Conservation (phyloP, 345 rosid genomes). For the Rubroshorea leprosula region DNA sequence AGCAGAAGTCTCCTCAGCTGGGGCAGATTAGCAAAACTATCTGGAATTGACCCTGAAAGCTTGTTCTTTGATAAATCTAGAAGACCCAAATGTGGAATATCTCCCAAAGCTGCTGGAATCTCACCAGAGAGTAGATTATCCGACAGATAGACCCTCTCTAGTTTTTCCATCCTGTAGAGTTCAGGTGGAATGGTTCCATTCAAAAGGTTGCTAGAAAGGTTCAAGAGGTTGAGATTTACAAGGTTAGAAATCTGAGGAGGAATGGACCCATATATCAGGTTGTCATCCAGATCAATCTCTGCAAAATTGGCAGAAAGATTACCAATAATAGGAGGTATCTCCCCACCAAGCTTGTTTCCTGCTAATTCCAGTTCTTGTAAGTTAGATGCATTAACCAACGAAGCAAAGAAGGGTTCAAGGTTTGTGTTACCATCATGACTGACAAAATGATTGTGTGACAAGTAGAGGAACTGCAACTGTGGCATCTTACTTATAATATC, state of each 20-base stretch:
- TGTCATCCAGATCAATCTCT: slow-evolving; percentile 72
- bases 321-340: slow-evolving; percentile 54
- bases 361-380: slow-evolving; percentile 76
- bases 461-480: slow-evolving; percentile 62
- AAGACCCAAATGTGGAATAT: slow-evolving; percentile 71
- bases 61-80: slow-evolving; percentile 76
- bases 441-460: slow-evolving; percentile 66
- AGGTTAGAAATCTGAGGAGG: slow-evolving; percentile 76
- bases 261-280: slow-evolving; percentile 61
- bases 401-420: slow-evolving; percentile 67
- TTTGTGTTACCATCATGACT: slow-evolving; percentile 72
- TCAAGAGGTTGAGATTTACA: slow-evolving; percentile 62
- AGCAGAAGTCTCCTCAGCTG: slow-evolving; percentile 72
- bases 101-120: slow-evolving; percentile 66
- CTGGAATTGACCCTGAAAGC: slow-evolving; percentile 75
- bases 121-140: slow-evolving; percentile 65
- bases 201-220: slow-evolving; percentile 77
- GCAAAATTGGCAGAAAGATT: slow-evolving; percentile 56
- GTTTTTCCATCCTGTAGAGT: slow-evolving; percentile 51
- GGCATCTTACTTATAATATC: slow-evolving; percentile 51
- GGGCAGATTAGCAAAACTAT: slow-evolving; percentile 64
- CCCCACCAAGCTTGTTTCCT: slow-evolving; percentile 66
- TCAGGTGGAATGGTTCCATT: slow-evolving; percentile 63
- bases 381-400: slow-evolving; percentile 50
- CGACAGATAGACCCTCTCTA: slow-evolving; percentile 79